Evolutionary conservation across 1,139 yeast species (phyloP).

Genomic region (Taphrina communis): DNA sequence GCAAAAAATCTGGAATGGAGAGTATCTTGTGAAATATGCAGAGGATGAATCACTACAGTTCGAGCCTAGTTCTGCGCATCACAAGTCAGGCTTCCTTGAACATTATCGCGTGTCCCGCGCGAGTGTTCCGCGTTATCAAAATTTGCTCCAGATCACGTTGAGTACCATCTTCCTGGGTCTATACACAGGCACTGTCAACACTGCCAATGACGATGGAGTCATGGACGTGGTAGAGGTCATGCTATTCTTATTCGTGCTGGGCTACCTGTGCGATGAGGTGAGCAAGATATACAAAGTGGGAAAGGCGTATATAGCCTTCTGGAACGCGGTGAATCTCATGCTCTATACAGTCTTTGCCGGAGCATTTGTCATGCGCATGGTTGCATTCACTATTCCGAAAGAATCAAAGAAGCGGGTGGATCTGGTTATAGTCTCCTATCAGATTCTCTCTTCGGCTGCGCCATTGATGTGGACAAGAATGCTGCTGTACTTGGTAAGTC

Average conservation of each 20-base stretch:
- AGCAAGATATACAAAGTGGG: constrained; percentile 80
- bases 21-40: constrained; percentile 33
- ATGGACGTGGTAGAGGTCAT: constrained; percentile 60
- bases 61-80: constrained; percentile 11
- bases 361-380: constrained; percentile 60
- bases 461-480: constrained; percentile 88
- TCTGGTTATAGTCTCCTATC: constrained; percentile 70
- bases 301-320: constrained; percentile 67
- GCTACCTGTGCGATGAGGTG: constrained; percentile 70
- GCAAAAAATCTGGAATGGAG: constrained; percentile 33
- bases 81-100: constrained; percentile 30
- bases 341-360: constrained; percentile 28
- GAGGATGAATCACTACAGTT: constrained; percentile 35
- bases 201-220: constrained; percentile 52
- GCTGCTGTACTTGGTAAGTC: constrained; percentile 67
- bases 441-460: constrained; percentile 77
- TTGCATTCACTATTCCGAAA: constrained; percentile 55
- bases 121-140: constrained; percentile 79
- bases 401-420: constrained; percentile 52
- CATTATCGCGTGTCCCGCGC: constrained; percentile 34
- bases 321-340: constrained; percentile 69
- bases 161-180: constrained; percentile 68
- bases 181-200: constrained; percentile 70
- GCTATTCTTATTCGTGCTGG: constrained; percentile 70
- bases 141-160: constrained; percentile 69